Evolutionary conservation across 768 basidiomycete species (phyloP).

Genomic region (Baorangia bicolor): DNA sequence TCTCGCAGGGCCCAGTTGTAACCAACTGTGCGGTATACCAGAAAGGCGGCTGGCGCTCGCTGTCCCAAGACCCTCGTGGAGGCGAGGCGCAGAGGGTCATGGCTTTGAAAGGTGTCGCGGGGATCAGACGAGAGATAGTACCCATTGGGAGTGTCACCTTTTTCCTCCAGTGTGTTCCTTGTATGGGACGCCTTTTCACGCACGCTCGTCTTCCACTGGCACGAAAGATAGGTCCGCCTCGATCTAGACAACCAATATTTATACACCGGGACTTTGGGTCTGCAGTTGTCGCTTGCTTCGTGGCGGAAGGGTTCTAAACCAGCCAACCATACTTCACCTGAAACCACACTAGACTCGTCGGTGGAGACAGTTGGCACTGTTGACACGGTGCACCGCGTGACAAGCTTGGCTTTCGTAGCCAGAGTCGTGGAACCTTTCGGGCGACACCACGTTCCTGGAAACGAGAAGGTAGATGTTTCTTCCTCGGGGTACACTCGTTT

Average conservation of each 20-base stretch:
- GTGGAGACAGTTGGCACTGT: not conserved
- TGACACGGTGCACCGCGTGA: not conserved
- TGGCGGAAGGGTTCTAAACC: not conserved
- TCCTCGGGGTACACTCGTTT: slow-evolving; percentile 1
- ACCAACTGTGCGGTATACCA: slow-evolving; percentile 62
- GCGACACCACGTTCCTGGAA: slow-evolving; percentile 5
- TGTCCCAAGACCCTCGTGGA: slow-evolving; percentile 41
- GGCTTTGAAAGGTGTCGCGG: slow-evolving; percentile 53
- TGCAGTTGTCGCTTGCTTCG: not conserved
- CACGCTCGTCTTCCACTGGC: not conserved
- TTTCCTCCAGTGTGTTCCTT: slow-evolving; percentile 11
- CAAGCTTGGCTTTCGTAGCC: not conserved
- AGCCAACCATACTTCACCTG: not conserved
- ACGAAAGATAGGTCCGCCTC: not conserved
- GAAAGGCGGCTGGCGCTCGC: slow-evolving; percentile 44
- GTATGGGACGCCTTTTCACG: slow-evolving; percentile 6
- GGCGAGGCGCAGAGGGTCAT: slow-evolving; percentile 11
- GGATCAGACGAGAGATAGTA: slow-evolving; percentile 41
- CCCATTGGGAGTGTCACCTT: not conserved
- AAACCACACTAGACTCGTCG: not conserved
- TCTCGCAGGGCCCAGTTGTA: slow-evolving; percentile 59
- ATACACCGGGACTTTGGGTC: not conserved
- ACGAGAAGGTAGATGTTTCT: slow-evolving; percentile 15
- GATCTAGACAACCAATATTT: not conserved
- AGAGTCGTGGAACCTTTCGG: not conserved